phyloP scores from a whole-genome alignment of 75 land plant genomes.

The Pinus taeda region DNA sequence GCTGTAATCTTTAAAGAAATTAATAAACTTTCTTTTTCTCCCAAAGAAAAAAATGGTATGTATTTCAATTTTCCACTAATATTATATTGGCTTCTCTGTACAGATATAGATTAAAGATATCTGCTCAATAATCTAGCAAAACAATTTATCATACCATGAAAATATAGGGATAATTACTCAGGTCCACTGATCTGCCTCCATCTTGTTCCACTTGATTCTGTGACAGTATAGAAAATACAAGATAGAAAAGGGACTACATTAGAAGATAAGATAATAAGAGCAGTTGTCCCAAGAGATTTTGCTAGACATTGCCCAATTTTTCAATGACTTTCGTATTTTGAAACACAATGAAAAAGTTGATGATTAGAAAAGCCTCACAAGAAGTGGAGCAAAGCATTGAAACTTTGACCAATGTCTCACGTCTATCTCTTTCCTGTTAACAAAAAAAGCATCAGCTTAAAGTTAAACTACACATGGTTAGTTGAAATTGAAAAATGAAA shows the following conservation, averaged over 20 bases:
- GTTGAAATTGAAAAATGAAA: neutral
- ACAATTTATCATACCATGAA: constrained; percentile 70
- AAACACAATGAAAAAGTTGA: neutral
- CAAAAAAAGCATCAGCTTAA: constrained; percentile 6
- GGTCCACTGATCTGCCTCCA: constrained; percentile 90
- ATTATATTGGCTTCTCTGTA: too few species aligned
- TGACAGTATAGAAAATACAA: neutral
- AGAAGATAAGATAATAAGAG: neutral
- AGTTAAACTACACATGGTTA: neutral
- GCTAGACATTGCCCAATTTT: neutral
- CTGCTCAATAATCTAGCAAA: neutral
- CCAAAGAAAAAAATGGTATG: too few species aligned
- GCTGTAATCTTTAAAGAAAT: too few species aligned
- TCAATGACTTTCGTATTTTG: neutral
- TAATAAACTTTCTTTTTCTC: too few species aligned
- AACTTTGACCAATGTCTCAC: constrained; percentile 94
- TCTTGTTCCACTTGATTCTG: constrained; percentile 77
- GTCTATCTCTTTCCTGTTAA: constrained; percentile 79
- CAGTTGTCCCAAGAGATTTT: neutral
- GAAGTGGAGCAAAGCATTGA: constrained; percentile 64
- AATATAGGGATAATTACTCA: constrained; percentile 82
- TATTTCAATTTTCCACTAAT: too few species aligned
- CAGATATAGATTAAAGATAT: neutral
- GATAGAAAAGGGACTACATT: neutral
- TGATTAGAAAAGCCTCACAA: constrained; percentile 34